Percentiles rank a stretch among this genome's conserved stretches.
These are phyloP conservation scores for Dictyostelium citrinum DNA, from an alignment of 78 protist species.

Conservation along the genomic window DNA sequence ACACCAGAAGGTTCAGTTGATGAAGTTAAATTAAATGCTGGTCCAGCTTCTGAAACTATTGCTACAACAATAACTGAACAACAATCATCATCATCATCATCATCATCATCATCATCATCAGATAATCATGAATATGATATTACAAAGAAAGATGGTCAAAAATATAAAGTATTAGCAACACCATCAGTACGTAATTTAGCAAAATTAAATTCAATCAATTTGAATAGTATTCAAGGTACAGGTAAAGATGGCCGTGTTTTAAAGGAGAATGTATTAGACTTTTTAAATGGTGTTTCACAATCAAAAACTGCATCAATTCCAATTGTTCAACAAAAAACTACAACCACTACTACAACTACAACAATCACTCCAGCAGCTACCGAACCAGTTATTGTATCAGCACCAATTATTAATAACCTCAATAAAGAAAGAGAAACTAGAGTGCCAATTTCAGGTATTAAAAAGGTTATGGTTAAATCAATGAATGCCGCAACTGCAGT, in stretches of 20 bases:
- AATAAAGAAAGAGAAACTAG: neutral
- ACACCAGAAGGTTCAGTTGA: slow-evolving; percentile 55
- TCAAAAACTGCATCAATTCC: neutral
- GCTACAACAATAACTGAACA: neutral
- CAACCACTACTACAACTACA: neutral
- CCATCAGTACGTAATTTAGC: slow-evolving; percentile 94
- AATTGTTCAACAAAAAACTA: neutral
- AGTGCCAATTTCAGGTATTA: slow-evolving; percentile 55
- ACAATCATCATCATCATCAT: slow-evolving; percentile 28
- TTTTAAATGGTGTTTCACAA: slow-evolving; percentile 8
- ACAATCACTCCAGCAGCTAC: slow-evolving; percentile 6
- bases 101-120: neutral
- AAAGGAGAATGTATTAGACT: slow-evolving; percentile 86
- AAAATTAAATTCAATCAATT: slow-evolving; percentile 75
- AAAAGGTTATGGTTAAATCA: slow-evolving; percentile 85
- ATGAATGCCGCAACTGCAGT: slow-evolving; percentile 87
- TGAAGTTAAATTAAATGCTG: neutral
- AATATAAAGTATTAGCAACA: slow-evolving; percentile 82
- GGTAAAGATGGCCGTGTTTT: slow-evolving; percentile 92
- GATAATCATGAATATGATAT: slow-evolving; percentile 3
- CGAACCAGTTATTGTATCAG: neutral
- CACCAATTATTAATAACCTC: neutral
- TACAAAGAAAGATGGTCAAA: neutral
- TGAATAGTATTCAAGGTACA: slow-evolving; percentile 42
- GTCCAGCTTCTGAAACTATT: slow-evolving; percentile 12